These are phyloP conservation scores for Metschnikowia rubicola DNA, from an alignment of 805 yeast genomes.

Conservation along the genomic window DNA sequence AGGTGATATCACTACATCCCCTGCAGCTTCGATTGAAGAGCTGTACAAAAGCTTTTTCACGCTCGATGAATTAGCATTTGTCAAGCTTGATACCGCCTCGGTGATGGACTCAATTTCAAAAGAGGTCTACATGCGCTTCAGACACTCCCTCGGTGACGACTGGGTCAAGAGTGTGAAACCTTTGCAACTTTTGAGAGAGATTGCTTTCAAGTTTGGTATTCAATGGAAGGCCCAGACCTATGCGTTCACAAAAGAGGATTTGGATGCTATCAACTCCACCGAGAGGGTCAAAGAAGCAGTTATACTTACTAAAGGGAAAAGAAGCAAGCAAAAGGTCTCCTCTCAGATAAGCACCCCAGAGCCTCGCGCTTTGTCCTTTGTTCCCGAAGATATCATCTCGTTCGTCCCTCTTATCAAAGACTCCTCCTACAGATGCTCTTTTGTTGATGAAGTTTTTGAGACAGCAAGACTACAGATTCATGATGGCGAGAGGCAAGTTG, in stretches of 20 bases:
- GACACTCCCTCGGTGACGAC: conserved; percentile 49
- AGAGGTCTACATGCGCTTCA: conserved; percentile 61
- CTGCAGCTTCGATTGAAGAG: conserved; percentile 43
- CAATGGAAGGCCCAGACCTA: conserved; percentile 67
- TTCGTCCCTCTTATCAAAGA: conserved; percentile 77
- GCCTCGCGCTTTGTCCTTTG: conserved; percentile 42
- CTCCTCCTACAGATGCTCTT: conserved; percentile 58
- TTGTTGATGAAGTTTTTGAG: conserved; percentile 74
- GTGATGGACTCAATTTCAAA: conserved; percentile 44
- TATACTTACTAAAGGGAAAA: conserved; percentile 23
- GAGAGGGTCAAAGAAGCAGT: conserved; percentile 19
- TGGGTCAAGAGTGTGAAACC: conserved; percentile 44
- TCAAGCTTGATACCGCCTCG: conserved; percentile 43
- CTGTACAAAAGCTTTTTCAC: conserved; percentile 40
- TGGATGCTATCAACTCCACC: conserved; percentile 27
- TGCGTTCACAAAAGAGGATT: conserved; percentile 43
- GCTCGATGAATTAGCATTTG: conserved; percentile 38
- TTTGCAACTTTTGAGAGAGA: conserved; percentile 58
- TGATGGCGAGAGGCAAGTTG: conserved; percentile 48
- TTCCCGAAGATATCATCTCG: conserved; percentile 59
- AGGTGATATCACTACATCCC: conserved; percentile 35
- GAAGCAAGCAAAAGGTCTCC: conserved; percentile 27
- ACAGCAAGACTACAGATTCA: conserved; percentile 49
- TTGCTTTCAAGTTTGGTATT: conserved; percentile 77
- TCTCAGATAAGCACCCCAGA: conserved; percentile 7